Evolutionary conservation across 495 filamentous ascomycete species (phyloP), one percentile per base, ranked within the genome.

Genomic region (Lasiosphaeria hispida): DNA sequence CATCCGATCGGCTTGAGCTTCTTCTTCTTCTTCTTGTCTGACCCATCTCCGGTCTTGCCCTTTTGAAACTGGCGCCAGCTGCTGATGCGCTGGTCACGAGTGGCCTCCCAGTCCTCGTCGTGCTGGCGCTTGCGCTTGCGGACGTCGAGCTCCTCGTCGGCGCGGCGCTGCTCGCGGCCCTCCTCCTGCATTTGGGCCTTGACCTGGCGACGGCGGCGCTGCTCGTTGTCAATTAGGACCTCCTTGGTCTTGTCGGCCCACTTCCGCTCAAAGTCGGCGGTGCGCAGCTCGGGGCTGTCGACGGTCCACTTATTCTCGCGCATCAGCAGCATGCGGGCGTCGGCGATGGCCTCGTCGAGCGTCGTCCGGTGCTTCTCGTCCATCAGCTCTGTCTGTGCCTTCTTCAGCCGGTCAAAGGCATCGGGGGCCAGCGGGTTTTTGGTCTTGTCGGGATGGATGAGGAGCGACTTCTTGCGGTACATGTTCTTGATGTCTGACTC

Each of bases 391-490:
- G 84, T 88, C 65, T 97, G 90, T 9, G 94, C 94, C 71, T 97
- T 96, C 70, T 96, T 96, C 4, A 99, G 84, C 2, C 91, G 86
- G 75, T 99, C 94, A 70, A 99, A 99, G 61, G 94, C 95, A 65
- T 97, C 92, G 0, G 94, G 93, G 8, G 94, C 94, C 33, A 78
- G 80, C 1, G 90, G 89, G 71, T 99, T 97, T 62, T 84, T 85
- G 50, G 95, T 97, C 75, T 97, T 97, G 76, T 99, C 94, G 10
- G 94, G 94, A 77, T 99, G 94, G 77, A 99, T 97, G 6, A 99
- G 84, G 35, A 99, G 86, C 13, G 94, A 99, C 70, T 96, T 97
- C 64, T 87, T 91, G 75, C 94, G 91, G 47, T 97, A 99, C 69
- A 82, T 78, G 58, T 85, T 75, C 75, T 97, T 97, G 78, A 99